Evolutionary conservation across 176 grass and related monocot genomes (phyloP).

Genomic region (Eleusine coracana): DNA sequence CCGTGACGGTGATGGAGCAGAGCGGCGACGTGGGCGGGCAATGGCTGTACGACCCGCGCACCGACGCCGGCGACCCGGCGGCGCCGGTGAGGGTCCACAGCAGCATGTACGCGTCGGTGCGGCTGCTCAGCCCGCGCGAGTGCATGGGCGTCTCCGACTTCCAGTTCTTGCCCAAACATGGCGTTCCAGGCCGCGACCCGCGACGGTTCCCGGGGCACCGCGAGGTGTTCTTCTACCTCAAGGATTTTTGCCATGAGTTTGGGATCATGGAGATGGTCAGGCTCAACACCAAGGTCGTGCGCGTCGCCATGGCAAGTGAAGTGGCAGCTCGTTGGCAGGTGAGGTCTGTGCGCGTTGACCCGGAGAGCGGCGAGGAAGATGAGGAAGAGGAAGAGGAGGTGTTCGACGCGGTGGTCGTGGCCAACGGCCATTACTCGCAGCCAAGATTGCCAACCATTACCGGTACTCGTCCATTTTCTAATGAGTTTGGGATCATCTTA

Average conservation of each 20-base stretch:
- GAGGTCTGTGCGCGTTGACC: not conserved
- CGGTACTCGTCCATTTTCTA: not conserved
- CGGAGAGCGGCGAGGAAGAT: not conserved
- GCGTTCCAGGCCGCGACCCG: not conserved
- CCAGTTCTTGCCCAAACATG: slow-evolving; percentile 26
- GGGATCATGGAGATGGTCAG: slow-evolving; percentile 33
- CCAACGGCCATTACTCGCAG: slow-evolving; percentile 31
- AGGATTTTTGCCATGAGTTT: slow-evolving; percentile 41
- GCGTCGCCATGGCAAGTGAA: slow-evolving; percentile 6
- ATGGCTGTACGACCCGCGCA: not conserved
- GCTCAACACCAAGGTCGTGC: slow-evolving; percentile 37
- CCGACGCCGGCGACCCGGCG: not conserved
- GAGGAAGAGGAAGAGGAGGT: not conserved
- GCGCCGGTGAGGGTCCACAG: slow-evolving; percentile 15
- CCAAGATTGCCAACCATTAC: slow-evolving; percentile 30
- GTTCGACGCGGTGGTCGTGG: slow-evolving; percentile 52
- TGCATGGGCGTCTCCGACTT: slow-evolving; percentile 39
- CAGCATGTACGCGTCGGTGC: slow-evolving; percentile 43
- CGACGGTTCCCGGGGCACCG: slow-evolving; percentile 32
- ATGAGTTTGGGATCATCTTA: too few species aligned
- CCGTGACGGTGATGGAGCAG: not conserved
- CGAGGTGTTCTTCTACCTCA: slow-evolving; percentile 44
- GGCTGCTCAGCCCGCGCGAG: slow-evolving; percentile 9
- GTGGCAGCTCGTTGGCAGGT: slow-evolving; percentile 16
- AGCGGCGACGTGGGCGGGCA: not conserved